Evolutionary conservation across 73 alveolate genomes (phyloP).

Genomic region (Breviolum minutum): DNA sequence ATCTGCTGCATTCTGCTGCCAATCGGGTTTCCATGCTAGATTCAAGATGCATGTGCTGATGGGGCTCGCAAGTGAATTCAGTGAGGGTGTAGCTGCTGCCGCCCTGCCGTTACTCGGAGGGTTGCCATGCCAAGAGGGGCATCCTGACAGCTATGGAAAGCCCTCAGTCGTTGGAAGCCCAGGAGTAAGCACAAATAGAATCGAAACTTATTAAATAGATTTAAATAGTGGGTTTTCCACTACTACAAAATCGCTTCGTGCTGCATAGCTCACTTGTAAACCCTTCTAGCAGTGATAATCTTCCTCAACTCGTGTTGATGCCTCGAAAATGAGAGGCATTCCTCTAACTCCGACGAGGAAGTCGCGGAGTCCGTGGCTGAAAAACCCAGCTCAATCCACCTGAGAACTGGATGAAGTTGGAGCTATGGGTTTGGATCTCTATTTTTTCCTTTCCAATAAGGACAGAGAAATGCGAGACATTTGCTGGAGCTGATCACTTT

Average conservation of each 20-base stretch:
- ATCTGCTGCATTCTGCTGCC: neutral
- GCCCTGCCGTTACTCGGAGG: constrained; percentile 15
- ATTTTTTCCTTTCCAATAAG: neutral
- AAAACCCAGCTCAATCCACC: too few relatives aligned
- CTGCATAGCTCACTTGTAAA: neutral
- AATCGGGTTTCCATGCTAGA: neutral
- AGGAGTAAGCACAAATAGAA: too few relatives aligned
- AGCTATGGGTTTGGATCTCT: too few relatives aligned
- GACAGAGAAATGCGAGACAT: neutral
- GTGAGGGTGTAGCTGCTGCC: neutral
- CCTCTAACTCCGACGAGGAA: neutral
- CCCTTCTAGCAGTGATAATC: neutral
- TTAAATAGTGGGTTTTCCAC: too few relatives aligned
- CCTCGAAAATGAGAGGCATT: neutral
- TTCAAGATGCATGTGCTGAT: neutral
- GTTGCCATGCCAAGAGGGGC: constrained; percentile 3
- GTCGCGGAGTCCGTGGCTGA: neutral
- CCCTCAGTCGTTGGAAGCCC: neutral
- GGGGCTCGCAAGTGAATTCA: constrained; percentile 35
- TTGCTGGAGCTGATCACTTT: constrained; percentile 11
- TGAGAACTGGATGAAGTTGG: too few relatives aligned
- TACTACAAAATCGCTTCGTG: too few relatives aligned
- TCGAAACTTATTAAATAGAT: too few relatives aligned
- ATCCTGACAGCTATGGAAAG: neutral
- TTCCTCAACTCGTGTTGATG: too few relatives aligned